Base-by-base conservation (phyloP, 2,329 filamentous ascomycete species). In the Talaromyces albobiverticillius region DNA sequence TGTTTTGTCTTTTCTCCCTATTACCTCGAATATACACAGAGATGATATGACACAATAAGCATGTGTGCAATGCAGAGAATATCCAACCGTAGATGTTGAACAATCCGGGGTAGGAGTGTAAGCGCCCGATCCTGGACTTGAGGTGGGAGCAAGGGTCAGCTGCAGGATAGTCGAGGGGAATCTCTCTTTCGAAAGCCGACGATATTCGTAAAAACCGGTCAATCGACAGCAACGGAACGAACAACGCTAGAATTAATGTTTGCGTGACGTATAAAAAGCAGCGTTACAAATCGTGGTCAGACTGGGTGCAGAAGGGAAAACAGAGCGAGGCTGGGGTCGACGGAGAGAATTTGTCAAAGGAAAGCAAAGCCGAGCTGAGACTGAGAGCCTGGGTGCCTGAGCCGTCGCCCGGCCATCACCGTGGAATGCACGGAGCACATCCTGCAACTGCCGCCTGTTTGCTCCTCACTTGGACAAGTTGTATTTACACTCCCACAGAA, bases 61-160 rank as follows among this genome's bases (percentile, higher is more conserved):
- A n/a, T 29, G 7, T 13, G 48, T 51, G 36, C 18, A n/a, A 34
- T 18, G 22, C 14, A 29, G n/a, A 43, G 47, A n/a, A n/a, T n/a
- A n/a, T n/a, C n/a, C n/a, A n/a, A n/a, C n/a, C n/a, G n/a, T n/a
- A n/a, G n/a, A n/a, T n/a, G 42, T 23, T 26, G 42, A 23, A 22
- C 31, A 18, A 29, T 38, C 50, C 31, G 26, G 38, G 48, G 38
- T 31, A 25, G 26, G 32, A 22, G 22, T 26, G 20, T 41, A 51
- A 51, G 38, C 34, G 23, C 16, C 22, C n/a, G 34, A 13, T 36
- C 10, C 46, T 40, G 22, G n/a, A 23, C 16, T 43, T 22, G 38
- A 34, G 23, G 38, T 51, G 50, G 50, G 42, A 52, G 49, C 49
- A 52, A 52, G 40, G 41, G 41, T 52, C 32, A 25, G 31, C 41